Conservation (phyloP, 2,329 filamentous ascomycete species). For the Aspergillus persii region DNA sequence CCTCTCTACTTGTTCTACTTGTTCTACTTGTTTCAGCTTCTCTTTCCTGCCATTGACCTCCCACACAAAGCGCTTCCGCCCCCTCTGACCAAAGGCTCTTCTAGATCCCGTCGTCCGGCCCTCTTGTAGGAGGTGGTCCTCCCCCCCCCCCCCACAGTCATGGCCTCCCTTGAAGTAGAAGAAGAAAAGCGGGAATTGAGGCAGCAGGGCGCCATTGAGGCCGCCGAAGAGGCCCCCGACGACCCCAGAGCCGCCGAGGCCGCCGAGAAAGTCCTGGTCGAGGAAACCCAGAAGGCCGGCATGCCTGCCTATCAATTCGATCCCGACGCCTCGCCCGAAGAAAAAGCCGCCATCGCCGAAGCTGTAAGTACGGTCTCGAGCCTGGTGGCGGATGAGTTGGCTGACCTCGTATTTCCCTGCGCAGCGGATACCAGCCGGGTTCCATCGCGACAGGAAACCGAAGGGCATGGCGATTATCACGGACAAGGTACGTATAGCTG, state of each 20-base stretch:
- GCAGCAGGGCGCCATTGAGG: constrained; percentile 75
- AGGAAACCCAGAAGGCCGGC: constrained; percentile 76
- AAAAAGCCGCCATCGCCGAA: constrained; percentile 78
- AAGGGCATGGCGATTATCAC: constrained; percentile 60
- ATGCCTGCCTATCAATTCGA: constrained; percentile 81
- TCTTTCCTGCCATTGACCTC: background rate
- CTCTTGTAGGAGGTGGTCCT: constrained; percentile 15
- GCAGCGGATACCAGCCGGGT: constrained; percentile 62
- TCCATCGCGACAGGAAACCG: constrained; percentile 53
- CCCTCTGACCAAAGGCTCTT: constrained; percentile 5
- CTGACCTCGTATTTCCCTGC: constrained; percentile 15
- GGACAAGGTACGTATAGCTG: constrained; percentile 57
- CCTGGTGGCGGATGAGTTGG: background rate
- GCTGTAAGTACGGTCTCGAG: constrained; percentile 57
- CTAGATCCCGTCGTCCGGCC: constrained; percentile 10
- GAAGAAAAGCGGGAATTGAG: constrained; percentile 64
- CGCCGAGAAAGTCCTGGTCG: constrained; percentile 70
- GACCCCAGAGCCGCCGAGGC: constrained; percentile 69
- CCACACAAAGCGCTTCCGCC: background rate
- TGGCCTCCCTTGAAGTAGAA: constrained; percentile 32
- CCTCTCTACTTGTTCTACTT: background rate
- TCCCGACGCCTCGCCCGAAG: constrained; percentile 74
- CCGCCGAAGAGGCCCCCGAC: constrained; percentile 52
- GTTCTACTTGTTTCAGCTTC: background rate
- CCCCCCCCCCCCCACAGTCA: constrained; percentile 15